phyloP scores from a whole-genome alignment of 331 rosid genomes.

The Quercus phellos region DNA sequence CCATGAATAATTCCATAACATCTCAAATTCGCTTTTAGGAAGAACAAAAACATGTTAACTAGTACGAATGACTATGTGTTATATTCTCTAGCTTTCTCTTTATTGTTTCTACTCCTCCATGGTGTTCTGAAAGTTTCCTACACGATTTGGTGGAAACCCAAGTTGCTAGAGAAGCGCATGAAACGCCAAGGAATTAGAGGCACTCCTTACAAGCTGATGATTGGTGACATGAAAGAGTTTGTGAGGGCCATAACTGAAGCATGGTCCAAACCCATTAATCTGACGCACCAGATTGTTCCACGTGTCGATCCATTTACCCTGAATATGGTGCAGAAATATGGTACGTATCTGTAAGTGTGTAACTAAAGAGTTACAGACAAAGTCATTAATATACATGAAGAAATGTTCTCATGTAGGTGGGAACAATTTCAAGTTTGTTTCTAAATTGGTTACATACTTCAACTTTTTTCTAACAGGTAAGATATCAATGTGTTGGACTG shows the following conservation, averaged over 20 bases:
- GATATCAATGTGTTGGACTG: conserved; percentile 45
- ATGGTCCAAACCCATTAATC: conserved; percentile 45
- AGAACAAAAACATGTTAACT: background rate
- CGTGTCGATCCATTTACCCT: conserved; percentile 48
- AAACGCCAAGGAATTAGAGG: conserved; percentile 47
- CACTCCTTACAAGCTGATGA: conserved; percentile 37
- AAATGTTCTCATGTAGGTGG: background rate
- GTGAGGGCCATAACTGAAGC: conserved; percentile 39
- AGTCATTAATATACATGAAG: background rate
- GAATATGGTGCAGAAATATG: conserved; percentile 29
- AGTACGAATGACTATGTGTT: conserved; percentile 26
- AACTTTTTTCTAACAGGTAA: conserved; percentile 20
- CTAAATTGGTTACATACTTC: background rate
- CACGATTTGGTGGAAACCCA: conserved; percentile 49
- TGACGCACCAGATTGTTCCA: conserved; percentile 33
- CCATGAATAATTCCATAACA: background rate
- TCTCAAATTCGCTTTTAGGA: background rate
- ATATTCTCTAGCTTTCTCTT: background rate
- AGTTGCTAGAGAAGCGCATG: conserved; percentile 28
- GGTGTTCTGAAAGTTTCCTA: conserved; percentile 28
- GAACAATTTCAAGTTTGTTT: background rate
- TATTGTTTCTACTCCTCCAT: conserved; percentile 23
- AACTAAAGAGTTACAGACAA: background rate
- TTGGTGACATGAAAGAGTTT: conserved; percentile 45
- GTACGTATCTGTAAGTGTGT: background rate